These are phyloP conservation scores for Cutaneotrichosporon cutaneum DNA, from an alignment of 1,284 basidiomycete species.

Conservation along the genomic window DNA sequence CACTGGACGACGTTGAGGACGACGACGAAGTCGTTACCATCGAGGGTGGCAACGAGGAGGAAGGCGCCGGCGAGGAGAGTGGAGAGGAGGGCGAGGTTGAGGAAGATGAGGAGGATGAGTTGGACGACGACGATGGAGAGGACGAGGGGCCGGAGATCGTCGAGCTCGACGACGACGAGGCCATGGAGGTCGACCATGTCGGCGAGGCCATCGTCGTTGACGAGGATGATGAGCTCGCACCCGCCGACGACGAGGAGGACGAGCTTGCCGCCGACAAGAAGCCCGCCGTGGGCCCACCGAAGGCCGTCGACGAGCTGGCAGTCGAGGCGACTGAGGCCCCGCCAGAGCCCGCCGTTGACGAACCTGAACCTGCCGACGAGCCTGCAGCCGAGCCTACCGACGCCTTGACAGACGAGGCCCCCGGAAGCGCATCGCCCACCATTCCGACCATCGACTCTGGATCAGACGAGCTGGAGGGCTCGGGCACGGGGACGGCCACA, in stretches of 20 bases:
- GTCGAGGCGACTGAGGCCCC: neutral
- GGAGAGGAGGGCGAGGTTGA: neutral
- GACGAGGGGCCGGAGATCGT: slow-evolving; percentile 7
- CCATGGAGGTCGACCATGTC: neutral
- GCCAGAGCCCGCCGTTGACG: neutral
- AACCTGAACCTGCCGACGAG: neutral
- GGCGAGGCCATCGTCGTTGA: neutral
- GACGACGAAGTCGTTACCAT: neutral
- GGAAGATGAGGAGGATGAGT: neutral
- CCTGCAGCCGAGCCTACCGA: neutral
- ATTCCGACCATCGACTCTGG: neutral
- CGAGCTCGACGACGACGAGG: slow-evolving; percentile 1
- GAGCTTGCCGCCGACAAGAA: neutral
- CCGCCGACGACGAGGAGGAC: neutral
- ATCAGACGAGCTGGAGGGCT: neutral
- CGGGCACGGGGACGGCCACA: neutral
- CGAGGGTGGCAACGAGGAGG: slow-evolving; percentile 9
- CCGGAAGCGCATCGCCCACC: neutral
- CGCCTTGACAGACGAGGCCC: neutral
- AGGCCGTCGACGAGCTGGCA: neutral
- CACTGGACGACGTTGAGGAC: neutral
- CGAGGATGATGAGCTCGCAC: neutral
- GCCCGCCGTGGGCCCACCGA: neutral
- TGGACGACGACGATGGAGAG: neutral
- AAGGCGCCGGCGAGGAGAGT: slow-evolving; percentile 11